phyloP scores from a whole-genome alignment of 2,329 filamentous ascomycete species.

The Saccharata proteae region DNA sequence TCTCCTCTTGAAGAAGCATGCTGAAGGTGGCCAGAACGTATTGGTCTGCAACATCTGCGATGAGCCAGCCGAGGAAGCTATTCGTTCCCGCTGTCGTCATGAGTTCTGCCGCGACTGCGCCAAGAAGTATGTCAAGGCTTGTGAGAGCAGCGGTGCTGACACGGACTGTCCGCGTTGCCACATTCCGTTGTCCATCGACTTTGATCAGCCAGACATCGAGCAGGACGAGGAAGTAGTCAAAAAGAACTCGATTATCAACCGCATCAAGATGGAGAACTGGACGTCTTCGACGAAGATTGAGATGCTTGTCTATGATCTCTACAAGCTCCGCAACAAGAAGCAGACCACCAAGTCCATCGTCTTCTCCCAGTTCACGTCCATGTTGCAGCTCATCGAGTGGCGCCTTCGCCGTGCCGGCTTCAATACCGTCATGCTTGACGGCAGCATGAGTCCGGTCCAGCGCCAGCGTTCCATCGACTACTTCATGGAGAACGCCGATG shows the following conservation, averaged over 20 bases:
- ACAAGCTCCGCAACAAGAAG: conserved; percentile 83
- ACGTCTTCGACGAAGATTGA: conserved; percentile 97
- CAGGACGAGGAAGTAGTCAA: conserved; percentile 79
- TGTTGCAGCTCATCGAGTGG: conserved; percentile 96
- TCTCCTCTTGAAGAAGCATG: conserved; percentile 78
- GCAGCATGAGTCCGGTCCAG: conserved; percentile 90
- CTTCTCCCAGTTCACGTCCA: conserved; percentile 93
- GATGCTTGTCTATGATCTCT: conserved; percentile 85
- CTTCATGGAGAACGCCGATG: conserved; percentile 90
- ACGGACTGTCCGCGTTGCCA: conserved; percentile 83
- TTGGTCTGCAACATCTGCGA: conserved; percentile 92
- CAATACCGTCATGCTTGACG: conserved; percentile 95
- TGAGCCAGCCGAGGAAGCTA: conserved; percentile 87
- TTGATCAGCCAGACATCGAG: conserved; percentile 90
- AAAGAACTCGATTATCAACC: conserved; percentile 95
- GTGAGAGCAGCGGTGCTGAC: conserved; percentile 45
- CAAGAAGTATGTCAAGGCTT: conserved; percentile 67
- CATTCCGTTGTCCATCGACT: conserved; percentile 77
- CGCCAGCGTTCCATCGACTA: conserved; percentile 88
- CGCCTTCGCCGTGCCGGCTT: conserved; percentile 91
- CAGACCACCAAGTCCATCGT: conserved; percentile 94
- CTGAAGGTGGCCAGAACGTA: conserved; percentile 76
- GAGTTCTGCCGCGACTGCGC: conserved; percentile 80
- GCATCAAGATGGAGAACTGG: conserved; percentile 98
- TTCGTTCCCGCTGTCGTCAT: conserved; percentile 83